A percentile compares a stretch with the other conserved stretches of the same genome.
phyloP scores from a whole-genome alignment of 139 green algal genomes.

The Volvox africanus region DNA sequence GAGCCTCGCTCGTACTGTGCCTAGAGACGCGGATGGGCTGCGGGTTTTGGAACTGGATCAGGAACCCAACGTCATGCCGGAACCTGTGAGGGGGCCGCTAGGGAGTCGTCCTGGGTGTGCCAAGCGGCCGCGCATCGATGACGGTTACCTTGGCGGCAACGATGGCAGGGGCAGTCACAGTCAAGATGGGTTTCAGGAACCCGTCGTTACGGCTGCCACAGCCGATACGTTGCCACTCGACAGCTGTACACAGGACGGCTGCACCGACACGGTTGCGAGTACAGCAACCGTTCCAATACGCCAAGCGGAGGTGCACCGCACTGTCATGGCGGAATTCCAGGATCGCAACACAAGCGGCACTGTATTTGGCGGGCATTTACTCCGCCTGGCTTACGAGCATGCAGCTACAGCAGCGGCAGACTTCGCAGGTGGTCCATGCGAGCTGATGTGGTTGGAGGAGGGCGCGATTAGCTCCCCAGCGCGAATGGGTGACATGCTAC shows the following conservation, averaged over 20 bases:
- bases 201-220: too few species aligned
- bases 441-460: slow-evolving; percentile 46
- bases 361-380: slow-evolving; percentile 52
- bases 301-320: slow-evolving; percentile 9
- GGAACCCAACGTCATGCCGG: not conserved
- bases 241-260: not conserved
- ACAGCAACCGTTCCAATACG: not conserved
- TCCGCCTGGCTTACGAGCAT: slow-evolving; percentile 50
- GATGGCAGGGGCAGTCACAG: not conserved
- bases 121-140: not conserved
- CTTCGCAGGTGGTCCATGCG: slow-evolving; percentile 22
- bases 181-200: too few species aligned
- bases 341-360: slow-evolving; percentile 55
- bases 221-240: too few species aligned
- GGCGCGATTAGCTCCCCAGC: slow-evolving; percentile 29
- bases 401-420: slow-evolving; percentile 15
- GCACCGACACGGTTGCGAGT: not conserved
- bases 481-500: slow-evolving; percentile 27
- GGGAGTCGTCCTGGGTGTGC: not conserved
- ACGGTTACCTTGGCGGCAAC: not conserved
- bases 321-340: not conserved
- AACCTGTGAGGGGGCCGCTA: not conserved
- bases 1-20: not conserved
- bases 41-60: not conserved
- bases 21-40: not conserved